phyloP scores from a whole-genome alignment of 208 protist genomes.

The Leishmania major region DNA sequence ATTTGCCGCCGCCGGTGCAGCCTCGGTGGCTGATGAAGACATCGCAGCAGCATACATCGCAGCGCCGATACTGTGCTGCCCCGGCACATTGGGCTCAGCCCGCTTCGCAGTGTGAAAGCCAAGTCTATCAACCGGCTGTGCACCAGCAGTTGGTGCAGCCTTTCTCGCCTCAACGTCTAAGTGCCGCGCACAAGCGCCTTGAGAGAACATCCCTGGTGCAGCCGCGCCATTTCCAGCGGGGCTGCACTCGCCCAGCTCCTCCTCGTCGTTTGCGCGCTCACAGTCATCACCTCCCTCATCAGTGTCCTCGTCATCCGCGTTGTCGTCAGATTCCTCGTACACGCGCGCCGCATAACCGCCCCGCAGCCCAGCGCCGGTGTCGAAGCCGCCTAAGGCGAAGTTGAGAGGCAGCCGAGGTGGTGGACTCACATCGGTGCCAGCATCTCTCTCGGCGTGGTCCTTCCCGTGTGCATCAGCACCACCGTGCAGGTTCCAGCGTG shows the following conservation, averaged over 20 bases:
- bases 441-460: not conserved
- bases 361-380: too few species aligned
- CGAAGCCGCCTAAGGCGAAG: not conserved
- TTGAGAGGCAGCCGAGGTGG: constrained; percentile 12
- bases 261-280: not conserved
- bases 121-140: too few species aligned
- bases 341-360: not conserved
- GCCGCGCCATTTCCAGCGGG: not conserved
- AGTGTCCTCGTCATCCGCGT: not conserved
- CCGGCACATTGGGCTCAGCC: too few species aligned
- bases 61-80: not conserved
- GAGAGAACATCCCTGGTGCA: too few species aligned
- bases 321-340: not conserved
- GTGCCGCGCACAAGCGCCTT: constrained; percentile 1
- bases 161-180: not conserved
- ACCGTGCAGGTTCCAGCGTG: not conserved
- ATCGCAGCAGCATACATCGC: not conserved
- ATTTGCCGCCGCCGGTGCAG: not conserved
- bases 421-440: constrained; percentile 4
- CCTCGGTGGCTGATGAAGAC: not conserved
- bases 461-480: not conserved
- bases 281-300: not conserved
- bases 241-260: not conserved
- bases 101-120: not conserved
- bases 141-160: not conserved